Percentiles rank a stretch among this genome's conserved stretches.
Conservation (phyloP, 768 basidiomycete species). For the Paxillus rubicundulus region DNA sequence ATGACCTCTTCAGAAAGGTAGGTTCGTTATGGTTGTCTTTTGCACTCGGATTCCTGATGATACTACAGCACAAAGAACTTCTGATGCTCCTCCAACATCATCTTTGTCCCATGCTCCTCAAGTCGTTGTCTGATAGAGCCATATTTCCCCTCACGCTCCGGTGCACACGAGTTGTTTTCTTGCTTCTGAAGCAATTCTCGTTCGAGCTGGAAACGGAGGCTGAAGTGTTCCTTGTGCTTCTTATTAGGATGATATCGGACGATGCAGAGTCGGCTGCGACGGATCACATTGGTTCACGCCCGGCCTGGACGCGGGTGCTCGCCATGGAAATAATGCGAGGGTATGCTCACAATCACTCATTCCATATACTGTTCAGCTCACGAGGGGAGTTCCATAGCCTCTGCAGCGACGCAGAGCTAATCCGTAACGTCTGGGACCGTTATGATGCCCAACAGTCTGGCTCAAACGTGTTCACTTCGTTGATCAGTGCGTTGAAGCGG, state of each 20-base stretch:
- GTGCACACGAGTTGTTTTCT: conserved; percentile 89
- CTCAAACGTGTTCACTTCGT: conserved; percentile 70
- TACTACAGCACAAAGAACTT: conserved; percentile 69
- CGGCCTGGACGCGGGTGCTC: conserved; percentile 86
- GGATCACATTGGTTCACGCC: conserved; percentile 40
- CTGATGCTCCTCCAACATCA: conserved; percentile 86
- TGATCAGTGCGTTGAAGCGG: conserved; percentile 82
- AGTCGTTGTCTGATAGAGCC: conserved; percentile 77
- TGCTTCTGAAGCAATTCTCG: conserved; percentile 89
- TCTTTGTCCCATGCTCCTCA: conserved; percentile 86
- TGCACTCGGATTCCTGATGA: conserved; percentile 1
- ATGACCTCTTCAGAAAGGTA: conserved; percentile 81
- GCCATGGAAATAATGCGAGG: conserved; percentile 93
- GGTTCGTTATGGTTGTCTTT: conserved; percentile 8
- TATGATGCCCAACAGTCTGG: conserved; percentile 64
- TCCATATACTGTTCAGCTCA: not conserved
- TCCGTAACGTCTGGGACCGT: conserved; percentile 74
- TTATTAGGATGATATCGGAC: conserved; percentile 63
- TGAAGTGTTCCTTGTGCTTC: conserved; percentile 79
- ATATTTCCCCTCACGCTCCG: conserved; percentile 87
- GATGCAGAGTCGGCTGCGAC: conserved; percentile 37
- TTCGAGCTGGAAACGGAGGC: conserved; percentile 76
- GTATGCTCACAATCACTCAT: conserved; percentile 32
- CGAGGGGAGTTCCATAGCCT: conserved; percentile 40
- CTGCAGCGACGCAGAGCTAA: conserved; percentile 76